Percentiles rank a stretch among this genome's conserved stretches.
phyloP scores from a whole-genome alignment of 805 yeast genomes.

The Hanseniaspora taiwanica region DNA sequence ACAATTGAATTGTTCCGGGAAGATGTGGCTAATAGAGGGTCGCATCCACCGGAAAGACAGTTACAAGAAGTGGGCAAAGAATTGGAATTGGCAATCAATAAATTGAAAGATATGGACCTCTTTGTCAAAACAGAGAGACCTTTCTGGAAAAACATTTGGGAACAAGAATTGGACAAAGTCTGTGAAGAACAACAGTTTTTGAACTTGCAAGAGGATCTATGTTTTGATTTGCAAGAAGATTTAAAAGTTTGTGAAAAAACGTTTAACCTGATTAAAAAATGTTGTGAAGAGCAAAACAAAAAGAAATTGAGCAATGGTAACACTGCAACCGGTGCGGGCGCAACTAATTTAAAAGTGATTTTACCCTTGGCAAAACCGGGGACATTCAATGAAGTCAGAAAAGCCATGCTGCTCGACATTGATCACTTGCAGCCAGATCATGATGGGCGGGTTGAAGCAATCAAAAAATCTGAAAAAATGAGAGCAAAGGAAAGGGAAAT shows the following conservation, averaged over 20 bases:
- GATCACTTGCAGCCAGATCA: constrained; percentile 72
- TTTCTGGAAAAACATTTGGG: constrained; percentile 88
- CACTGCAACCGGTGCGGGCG: too few species aligned
- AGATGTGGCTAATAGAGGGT: constrained; percentile 87
- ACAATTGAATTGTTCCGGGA: constrained; percentile 75
- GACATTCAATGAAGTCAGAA: constrained; percentile 45
- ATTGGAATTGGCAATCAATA: constrained; percentile 39
- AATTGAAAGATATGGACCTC: constrained; percentile 39
- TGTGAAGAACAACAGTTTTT: constrained; percentile 91
- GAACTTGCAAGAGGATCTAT: constrained; percentile 77
- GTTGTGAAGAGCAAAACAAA: constrained; percentile 65
- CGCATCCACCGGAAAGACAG: constrained; percentile 65
- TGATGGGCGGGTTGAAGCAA: constrained; percentile 74
- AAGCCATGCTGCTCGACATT: constrained; percentile 73
- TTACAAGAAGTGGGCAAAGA: constrained; percentile 54
- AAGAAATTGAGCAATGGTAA: constrained; percentile 13
- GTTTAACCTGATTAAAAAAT: constrained; percentile 63
- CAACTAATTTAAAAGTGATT: too few species aligned
- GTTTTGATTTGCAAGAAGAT: constrained; percentile 70
- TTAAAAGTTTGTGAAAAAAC: constrained; percentile 71
- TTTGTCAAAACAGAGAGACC: constrained; percentile 63
- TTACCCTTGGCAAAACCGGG: constrained; percentile 50
- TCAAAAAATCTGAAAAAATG: constrained; percentile 71
- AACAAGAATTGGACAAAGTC: constrained; percentile 73
- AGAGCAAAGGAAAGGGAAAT: constrained; percentile 58